A percentile compares a stretch with the other conserved stretches of the same genome.
Evolutionary conservation across 73 alveolate genomes (phyloP).

Genomic region (Paramecium sexaurelia): DNA sequence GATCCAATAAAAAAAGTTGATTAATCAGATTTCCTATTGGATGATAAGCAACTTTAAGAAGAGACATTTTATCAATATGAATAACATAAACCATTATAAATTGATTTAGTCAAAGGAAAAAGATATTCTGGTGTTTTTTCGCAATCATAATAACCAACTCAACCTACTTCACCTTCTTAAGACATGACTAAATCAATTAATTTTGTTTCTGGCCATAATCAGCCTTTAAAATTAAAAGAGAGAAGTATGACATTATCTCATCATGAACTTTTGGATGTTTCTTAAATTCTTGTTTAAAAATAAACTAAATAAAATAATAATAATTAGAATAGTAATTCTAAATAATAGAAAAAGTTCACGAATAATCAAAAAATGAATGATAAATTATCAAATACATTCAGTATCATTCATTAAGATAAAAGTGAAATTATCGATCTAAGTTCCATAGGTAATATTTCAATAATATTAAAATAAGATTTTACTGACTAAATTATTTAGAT

Average conservation of each 20-base stretch:
- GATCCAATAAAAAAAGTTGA: background rate
- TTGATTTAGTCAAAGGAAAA: background rate
- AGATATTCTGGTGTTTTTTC: background rate
- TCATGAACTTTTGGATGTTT: background rate
- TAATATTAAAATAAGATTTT: background rate
- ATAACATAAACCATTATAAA: background rate
- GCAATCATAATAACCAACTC: conserved; percentile 16
- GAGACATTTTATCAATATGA: background rate
- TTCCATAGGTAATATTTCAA: background rate
- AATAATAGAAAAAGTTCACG: background rate
- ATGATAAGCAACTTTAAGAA: background rate
- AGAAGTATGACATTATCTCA: background rate
- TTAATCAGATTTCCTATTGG: background rate
- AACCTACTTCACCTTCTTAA: conserved; percentile 26
- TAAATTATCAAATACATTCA: background rate
- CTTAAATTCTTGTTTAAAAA: background rate
- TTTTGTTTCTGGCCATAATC: background rate
- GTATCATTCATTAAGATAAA: background rate
- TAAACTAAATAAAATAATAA: background rate
- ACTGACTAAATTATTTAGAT: background rate
- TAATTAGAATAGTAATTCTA: background rate
- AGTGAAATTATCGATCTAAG: conserved; percentile 20
- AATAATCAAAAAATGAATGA: conserved; percentile 46
- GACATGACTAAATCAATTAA: background rate
- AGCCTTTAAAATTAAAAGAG: background rate